Conservation (phyloP, 805 yeast genomes). For the Candida ortonii region DNA sequence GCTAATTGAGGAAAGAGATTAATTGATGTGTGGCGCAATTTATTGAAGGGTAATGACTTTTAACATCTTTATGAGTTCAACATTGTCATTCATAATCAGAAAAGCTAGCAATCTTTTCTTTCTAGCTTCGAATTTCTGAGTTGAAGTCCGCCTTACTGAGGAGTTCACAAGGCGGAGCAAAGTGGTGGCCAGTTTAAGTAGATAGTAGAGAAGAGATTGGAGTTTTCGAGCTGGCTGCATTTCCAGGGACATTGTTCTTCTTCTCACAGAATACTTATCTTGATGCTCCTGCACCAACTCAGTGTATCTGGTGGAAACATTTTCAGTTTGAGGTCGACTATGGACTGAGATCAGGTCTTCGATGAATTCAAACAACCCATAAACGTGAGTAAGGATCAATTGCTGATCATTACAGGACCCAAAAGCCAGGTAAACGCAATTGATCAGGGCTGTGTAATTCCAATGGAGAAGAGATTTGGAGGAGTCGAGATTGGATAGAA, state of each 20-base stretch:
- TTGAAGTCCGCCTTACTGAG: constrained; percentile 5
- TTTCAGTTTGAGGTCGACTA: constrained; percentile 1
- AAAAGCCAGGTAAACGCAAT: constrained; percentile 4
- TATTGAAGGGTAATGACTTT: constrained; percentile 6
- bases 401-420: constrained; percentile 9
- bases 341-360: constrained; percentile 15
- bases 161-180: constrained; percentile 6
- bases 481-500: constrained; percentile 6
- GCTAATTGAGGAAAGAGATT: too few relatives aligned
- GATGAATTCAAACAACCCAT: constrained; percentile 12
- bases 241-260: constrained; percentile 5
- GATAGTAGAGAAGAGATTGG: constrained; percentile 14
- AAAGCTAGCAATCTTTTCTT: constrained; percentile 16
- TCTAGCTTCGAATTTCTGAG: constrained; percentile 2
- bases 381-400: constrained; percentile 3
- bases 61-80: constrained; percentile 12
- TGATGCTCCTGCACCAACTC: constrained; percentile 11
- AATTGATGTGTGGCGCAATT: constrained; percentile 1
- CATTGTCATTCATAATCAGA: constrained; percentile 17
- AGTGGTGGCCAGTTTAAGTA: constrained; percentile 8
- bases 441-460: constrained; percentile 10
- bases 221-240: constrained; percentile 8
- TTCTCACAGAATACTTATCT: constrained; percentile 4
- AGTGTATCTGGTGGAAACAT: constrained; percentile 10
- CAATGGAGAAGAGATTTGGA: constrained; percentile 4